phyloP scores from a whole-genome alignment of 2,329 filamentous ascomycete species.

The Ilyonectria destructans region DNA sequence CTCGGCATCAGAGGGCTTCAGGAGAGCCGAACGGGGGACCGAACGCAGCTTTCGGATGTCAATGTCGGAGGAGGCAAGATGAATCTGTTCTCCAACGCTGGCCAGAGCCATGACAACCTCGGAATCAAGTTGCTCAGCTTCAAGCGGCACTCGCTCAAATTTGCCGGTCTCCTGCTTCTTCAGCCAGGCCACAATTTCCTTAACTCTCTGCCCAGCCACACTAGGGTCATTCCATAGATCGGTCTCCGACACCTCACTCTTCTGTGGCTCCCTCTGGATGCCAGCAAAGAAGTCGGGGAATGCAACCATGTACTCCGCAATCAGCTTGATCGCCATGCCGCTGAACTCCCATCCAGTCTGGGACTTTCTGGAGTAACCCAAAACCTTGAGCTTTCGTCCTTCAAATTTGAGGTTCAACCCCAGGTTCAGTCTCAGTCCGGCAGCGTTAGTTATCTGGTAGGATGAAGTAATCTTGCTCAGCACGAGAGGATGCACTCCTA shows the following conservation, averaged over 20 bases:
- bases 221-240: conserved; percentile 86
- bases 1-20: conserved; percentile 97
- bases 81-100: conserved; percentile 77
- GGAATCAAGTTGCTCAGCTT: conserved; percentile 96
- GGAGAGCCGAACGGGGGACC: conserved; percentile 88
- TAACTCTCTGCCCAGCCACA: conserved; percentile 84
- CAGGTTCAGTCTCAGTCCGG: conserved; percentile 88
- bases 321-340: conserved; percentile 83
- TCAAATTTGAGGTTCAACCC: conserved; percentile 98
- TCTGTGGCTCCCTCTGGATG: conserved; percentile 88
- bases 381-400: conserved; percentile 92
- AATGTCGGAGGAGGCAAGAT: conserved; percentile 66
- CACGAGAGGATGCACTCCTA: conserved; percentile 87
- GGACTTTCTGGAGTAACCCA: conserved; percentile 93
- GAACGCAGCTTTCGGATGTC: conserved; percentile 81
- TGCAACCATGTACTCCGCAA: conserved; percentile 90
- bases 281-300: conserved; percentile 97
- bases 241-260: conserved; percentile 86
- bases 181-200: conserved; percentile 94
- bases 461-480: conserved; percentile 97
- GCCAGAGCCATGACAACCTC: conserved; percentile 89
- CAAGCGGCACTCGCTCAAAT: conserved; percentile 95
- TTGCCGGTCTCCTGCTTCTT: conserved; percentile 92
- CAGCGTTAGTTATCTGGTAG: conserved; percentile 85
- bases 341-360: conserved; percentile 97